These are phyloP conservation scores for Boletus sp. DNA, from an alignment of 768 basidiomycete genomes.

Conservation along the genomic window DNA sequence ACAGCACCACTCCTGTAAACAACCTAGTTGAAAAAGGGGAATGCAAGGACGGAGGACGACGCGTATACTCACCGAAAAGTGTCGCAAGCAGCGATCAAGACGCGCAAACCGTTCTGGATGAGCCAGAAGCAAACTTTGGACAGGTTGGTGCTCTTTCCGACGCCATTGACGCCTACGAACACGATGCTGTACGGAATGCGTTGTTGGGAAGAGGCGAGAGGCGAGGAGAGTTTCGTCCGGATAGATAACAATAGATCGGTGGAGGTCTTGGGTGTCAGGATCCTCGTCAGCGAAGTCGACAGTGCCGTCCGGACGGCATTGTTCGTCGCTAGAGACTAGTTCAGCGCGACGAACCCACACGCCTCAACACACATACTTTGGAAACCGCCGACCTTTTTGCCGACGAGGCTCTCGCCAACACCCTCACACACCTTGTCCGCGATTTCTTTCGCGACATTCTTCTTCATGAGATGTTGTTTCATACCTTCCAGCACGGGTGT, in stretches of 20 bases:
- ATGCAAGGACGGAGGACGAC: not conserved
- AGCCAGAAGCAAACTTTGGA: slow-evolving; percentile 99
- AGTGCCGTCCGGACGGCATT: slow-evolving; percentile 81
- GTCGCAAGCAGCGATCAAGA: slow-evolving; percentile 97
- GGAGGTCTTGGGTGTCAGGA: slow-evolving; percentile 94
- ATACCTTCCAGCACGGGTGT: slow-evolving; percentile 88
- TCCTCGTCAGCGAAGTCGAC: slow-evolving; percentile 84
- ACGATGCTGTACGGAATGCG: slow-evolving; percentile 89
- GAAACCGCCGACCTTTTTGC: slow-evolving; percentile 88
- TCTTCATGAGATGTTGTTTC: slow-evolving; percentile 98
- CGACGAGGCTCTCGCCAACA: slow-evolving; percentile 86
- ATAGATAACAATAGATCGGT: slow-evolving; percentile 96
- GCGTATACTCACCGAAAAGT: slow-evolving; percentile 72
- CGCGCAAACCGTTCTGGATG: slow-evolving; percentile 89
- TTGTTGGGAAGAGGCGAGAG: slow-evolving; percentile 71
- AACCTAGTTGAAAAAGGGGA: not conserved
- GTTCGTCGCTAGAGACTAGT: slow-evolving; percentile 61
- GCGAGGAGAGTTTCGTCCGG: slow-evolving; percentile 77
- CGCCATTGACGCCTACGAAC: slow-evolving; percentile 98
- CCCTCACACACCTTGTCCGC: slow-evolving; percentile 92
- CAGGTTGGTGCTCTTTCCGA: slow-evolving; percentile 97
- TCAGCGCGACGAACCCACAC: slow-evolving; percentile 1
- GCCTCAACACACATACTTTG: slow-evolving; percentile 56
- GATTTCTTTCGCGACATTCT: slow-evolving; percentile 97
- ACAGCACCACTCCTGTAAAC: slow-evolving; percentile 84